A percentile compares a stretch with the other conserved stretches of the same genome.
These are phyloP conservation scores for Toxoplasma gondii DNA, from an alignment of 169 alveolate genomes.

Conservation along the genomic window DNA sequence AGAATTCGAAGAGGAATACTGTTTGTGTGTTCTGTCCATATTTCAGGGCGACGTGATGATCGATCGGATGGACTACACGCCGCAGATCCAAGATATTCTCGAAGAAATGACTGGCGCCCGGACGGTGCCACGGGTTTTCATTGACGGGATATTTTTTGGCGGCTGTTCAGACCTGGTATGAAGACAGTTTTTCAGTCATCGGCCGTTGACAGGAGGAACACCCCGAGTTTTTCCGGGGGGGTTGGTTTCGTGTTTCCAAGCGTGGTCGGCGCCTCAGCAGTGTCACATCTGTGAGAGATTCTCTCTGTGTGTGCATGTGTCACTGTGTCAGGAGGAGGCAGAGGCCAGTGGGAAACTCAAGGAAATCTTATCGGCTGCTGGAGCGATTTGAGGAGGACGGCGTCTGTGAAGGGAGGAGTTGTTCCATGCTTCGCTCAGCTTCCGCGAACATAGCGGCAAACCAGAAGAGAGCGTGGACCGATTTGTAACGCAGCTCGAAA, in stretches of 20 bases:
- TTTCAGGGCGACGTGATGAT: conserved; percentile 21
- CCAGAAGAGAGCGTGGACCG: too few species aligned
- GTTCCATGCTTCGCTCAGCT: too few species aligned
- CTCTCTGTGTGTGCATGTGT: too few species aligned
- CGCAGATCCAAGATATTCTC: conserved; percentile 58
- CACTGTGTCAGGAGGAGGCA: neutral
- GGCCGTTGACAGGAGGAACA: neutral
- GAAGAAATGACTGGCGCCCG: conserved; percentile 66
- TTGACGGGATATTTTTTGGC: conserved; percentile 66
- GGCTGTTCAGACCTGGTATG: conserved; percentile 40
- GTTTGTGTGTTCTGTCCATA: neutral
- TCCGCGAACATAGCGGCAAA: too few species aligned
- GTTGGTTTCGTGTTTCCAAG: too few species aligned
- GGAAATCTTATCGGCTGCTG: neutral
- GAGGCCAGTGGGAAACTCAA: neutral
- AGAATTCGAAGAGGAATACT: too few species aligned
- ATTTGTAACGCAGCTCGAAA: too few species aligned
- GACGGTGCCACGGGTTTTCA: conserved; percentile 74
- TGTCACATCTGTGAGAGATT: too few species aligned
- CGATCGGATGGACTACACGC: neutral
- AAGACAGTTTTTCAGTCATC: neutral
- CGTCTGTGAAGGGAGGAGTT: too few species aligned
- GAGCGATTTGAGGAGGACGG: neutral
- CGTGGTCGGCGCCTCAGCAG: too few species aligned
- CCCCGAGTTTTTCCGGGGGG: neutral